Conservation (phyloP, 306 rosid genomes). For the Quercus bicolor region DNA sequence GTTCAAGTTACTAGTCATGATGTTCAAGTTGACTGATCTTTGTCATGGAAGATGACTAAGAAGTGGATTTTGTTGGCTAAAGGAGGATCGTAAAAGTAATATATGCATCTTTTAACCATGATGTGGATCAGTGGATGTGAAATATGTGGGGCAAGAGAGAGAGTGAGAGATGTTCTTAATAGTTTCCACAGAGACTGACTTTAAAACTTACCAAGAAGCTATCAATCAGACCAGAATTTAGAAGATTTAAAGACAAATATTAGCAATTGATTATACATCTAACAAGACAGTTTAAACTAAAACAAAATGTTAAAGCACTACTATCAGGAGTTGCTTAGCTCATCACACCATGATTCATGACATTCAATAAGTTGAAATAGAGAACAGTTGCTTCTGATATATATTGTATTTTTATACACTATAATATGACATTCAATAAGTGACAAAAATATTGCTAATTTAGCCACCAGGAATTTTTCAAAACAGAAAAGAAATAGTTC, state of each 20-base stretch:
- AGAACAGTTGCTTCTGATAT: too few species aligned
- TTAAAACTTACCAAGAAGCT: not conserved
- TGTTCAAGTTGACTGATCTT: not conserved
- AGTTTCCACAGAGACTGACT: not conserved
- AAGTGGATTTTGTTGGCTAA: conserved; percentile 8
- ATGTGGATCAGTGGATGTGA: not conserved
- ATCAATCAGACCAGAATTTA: not conserved
- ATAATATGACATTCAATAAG: not conserved
- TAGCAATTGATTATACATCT: not conserved
- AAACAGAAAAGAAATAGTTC: too few species aligned
- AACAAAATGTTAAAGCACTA: not conserved
- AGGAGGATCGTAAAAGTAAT: conserved; percentile 2
- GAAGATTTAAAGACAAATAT: not conserved
- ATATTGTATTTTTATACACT: too few species aligned
- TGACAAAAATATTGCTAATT: not conserved
- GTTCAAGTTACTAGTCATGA: not conserved
- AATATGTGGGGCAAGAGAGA: not conserved
- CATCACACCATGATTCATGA: not conserved
- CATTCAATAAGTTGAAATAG: not conserved
- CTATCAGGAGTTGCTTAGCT: not conserved
- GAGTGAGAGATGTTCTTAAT: not conserved
- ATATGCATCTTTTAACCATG: not conserved
- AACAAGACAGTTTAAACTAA: not conserved
- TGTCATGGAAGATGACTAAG: not conserved
- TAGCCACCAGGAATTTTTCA: not conserved